Evolutionary conservation across 2,329 filamentous ascomycete species (phyloP), one percentile per base, ranked within the genome.

Genomic region (Atkinsonella texensis): DNA sequence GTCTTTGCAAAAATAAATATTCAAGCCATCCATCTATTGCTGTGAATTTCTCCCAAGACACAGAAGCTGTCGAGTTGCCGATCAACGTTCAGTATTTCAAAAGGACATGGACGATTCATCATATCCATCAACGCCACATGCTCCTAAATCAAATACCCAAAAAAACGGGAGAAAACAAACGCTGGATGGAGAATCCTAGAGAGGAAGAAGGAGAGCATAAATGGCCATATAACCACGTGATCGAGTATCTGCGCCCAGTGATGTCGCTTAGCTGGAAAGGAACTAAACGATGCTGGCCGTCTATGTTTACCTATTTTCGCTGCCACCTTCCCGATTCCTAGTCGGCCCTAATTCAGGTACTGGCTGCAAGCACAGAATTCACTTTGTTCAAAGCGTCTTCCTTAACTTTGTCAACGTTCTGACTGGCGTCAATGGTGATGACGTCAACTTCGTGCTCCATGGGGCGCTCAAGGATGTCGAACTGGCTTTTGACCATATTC

Each of bases 401-500:
- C 68, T 83, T 75, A 52, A 90, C 84, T 48, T 79, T 70, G 48
- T 81, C 70, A 58, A 77, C 57, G 50, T 76, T 63, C 53, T 74
- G 67, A 70, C 79, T 80, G 51, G 86, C 84, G 63, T 89, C 84
- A 53, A 91, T 73, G 51, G 73, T 80, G 55, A 89, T 75, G 55
- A 87, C 84, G 66, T 93, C 87, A 20, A 68, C 75, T 63, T 89
- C 86, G 51, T 87, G 80, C 45, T 70, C 68, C 49, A 75, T 75
- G 0, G 93, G 93, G 55, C 85, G 81, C 70, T 98, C 91, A n/a
- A 98, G 77, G 49, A 83, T 85, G 56, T 84, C 80, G 58, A 97
- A 85, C 66, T 98, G 93, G 69, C 89, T 95, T 62, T 86, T 83
- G 9, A 98, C 90, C 91, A 98, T 97, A 61, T 81, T 80, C 59